These are phyloP conservation scores for Ceratobasidium sp. DNA, from an alignment of 1,284 basidiomycete genomes.

Conservation along the genomic window DNA sequence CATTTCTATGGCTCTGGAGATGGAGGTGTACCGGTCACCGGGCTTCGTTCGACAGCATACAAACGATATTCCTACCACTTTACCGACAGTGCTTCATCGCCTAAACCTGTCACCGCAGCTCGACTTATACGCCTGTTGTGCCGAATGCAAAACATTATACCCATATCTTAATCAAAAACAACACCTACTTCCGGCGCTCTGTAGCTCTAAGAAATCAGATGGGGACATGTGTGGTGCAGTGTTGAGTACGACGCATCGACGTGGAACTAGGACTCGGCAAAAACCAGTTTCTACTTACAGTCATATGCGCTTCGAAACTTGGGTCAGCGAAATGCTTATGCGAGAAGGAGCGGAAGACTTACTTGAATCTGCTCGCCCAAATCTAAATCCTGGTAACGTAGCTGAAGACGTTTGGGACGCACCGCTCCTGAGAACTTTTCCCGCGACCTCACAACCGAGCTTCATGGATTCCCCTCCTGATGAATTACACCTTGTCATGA, in stretches of 20 bases:
- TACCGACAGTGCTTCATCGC: background rate
- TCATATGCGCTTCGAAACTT: constrained; percentile 9
- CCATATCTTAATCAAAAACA: background rate
- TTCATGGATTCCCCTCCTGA: constrained; percentile 48
- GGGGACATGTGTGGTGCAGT: background rate
- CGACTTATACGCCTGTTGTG: background rate
- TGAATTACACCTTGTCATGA: constrained; percentile 54
- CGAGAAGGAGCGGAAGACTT: constrained; percentile 19
- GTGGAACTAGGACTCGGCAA: background rate
- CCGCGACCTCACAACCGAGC: constrained; percentile 50
- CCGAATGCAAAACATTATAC: background rate
- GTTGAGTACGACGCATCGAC: background rate
- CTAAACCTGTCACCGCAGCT: background rate
- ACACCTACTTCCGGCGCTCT: background rate
- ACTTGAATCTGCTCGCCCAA: background rate
- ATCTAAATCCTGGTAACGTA: background rate
- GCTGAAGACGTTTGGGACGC: constrained; percentile 55
- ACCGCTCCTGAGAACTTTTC: constrained; percentile 51
- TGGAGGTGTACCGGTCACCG: background rate
- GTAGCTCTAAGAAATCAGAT: background rate
- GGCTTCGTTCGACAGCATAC: background rate
- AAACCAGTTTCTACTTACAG: background rate
- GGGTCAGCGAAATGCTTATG: constrained; percentile 16
- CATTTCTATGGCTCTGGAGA: background rate
- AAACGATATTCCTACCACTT: background rate